phyloP scores from a whole-genome alignment of 768 basidiomycete genomes.

The Ephemerocybe angulata region DNA sequence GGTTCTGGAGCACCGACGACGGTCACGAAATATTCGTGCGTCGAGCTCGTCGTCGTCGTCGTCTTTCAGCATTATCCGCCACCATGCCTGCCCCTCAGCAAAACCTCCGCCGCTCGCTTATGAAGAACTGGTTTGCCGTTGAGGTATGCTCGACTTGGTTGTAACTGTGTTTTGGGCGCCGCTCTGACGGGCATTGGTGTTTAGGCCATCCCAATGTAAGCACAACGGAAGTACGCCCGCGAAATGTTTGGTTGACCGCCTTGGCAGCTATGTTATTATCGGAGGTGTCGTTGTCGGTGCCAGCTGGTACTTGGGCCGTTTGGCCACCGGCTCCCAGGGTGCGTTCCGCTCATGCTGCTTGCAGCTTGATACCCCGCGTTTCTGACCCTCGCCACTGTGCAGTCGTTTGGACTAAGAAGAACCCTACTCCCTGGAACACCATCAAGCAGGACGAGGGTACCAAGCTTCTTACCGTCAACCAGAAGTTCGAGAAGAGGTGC shows the following conservation, averaged over 20 bases:
- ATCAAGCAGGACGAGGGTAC: slow-evolving; percentile 72
- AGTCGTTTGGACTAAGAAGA: slow-evolving; percentile 60
- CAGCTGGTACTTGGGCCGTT: slow-evolving; percentile 61
- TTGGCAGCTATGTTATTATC: slow-evolving; percentile 45
- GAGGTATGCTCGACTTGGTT: slow-evolving; percentile 51
- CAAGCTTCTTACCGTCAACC: slow-evolving; percentile 66
- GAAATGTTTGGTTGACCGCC: not conserved
- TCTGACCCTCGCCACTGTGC: slow-evolving; percentile 8
- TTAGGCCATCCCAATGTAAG: slow-evolving; percentile 54
- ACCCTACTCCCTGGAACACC: slow-evolving; percentile 88
- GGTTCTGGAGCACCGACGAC: no score
- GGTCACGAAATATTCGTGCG: slow-evolving; percentile 5
- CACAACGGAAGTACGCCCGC: not conserved
- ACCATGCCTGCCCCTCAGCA: slow-evolving; percentile 22
- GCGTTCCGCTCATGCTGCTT: slow-evolving; percentile 21
- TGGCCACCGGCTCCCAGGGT: slow-evolving; percentile 59
- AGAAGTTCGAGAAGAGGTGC: slow-evolving; percentile 72
- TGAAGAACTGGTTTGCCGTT: slow-evolving; percentile 72
- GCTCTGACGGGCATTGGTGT: not conserved
- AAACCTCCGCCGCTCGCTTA: slow-evolving; percentile 35
- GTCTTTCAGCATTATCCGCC: slow-evolving; percentile 8
- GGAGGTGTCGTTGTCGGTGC: slow-evolving; percentile 55
- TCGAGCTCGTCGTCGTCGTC: slow-evolving; percentile 9
- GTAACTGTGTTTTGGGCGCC: not conserved
- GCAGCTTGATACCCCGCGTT: not conserved